These are phyloP conservation scores for Pisolithus microcarpus DNA, from an alignment of 768 basidiomycete species.

Conservation along the genomic window DNA sequence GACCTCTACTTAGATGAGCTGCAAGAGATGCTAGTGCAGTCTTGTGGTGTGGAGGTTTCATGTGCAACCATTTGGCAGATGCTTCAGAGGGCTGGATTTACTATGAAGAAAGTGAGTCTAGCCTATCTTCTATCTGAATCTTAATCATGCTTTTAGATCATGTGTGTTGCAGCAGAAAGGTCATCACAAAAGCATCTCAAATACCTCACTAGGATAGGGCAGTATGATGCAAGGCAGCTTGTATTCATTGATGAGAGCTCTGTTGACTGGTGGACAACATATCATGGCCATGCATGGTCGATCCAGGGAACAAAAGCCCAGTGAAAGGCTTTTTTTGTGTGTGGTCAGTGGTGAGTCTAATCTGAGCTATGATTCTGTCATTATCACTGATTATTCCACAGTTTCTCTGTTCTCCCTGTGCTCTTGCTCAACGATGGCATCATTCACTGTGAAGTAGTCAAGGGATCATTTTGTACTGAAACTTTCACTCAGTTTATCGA, in stretches of 20 bases:
- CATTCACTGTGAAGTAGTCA: too few relatives aligned
- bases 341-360: constrained; percentile 1
- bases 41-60: too few relatives aligned
- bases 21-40: too few relatives aligned
- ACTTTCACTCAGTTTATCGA: too few relatives aligned
- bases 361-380: constrained; percentile 6
- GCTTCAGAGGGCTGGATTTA: too few relatives aligned
- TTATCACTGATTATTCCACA: too few relatives aligned
- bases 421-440: too few relatives aligned
- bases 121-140: background rate
- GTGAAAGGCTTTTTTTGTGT: constrained; percentile 14
- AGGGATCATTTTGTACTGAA: too few relatives aligned
- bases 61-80: too few relatives aligned
- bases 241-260: constrained; percentile 23
- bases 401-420: too few relatives aligned
- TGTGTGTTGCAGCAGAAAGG: background rate
- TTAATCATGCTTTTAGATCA: background rate
- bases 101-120: too few relatives aligned
- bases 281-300: constrained; percentile 17
- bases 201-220: background rate
- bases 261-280: constrained; percentile 15
- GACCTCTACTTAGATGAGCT: constrained; percentile 1
- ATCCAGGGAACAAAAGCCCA: constrained; percentile 11
- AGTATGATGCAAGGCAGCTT: background rate
- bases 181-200: background rate